phyloP scores from a whole-genome alignment of 148 eudicot species.

The Cornus kousa region DNA sequence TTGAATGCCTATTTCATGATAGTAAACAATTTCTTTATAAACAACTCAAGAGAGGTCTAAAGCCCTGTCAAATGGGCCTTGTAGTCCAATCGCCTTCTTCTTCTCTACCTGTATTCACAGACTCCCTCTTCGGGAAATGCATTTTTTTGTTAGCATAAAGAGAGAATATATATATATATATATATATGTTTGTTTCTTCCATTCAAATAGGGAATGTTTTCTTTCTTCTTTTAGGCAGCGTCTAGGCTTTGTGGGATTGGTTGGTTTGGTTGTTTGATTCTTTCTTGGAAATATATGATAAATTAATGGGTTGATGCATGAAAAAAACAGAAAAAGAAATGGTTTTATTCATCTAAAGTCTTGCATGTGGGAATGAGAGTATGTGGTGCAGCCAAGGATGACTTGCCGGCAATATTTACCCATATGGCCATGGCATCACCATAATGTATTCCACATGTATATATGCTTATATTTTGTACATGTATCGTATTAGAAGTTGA shows the following conservation, averaged over 20 bases:
- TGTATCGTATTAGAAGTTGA: neutral
- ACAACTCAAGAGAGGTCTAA: neutral
- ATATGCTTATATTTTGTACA: too few species aligned
- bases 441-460: too few species aligned
- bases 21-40: constrained; percentile 4
- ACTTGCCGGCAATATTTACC: constrained; percentile 38
- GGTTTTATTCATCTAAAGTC: constrained; percentile 28
- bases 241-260: too few species aligned
- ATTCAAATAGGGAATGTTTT: constrained; percentile 13
- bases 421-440: too few species aligned
- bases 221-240: neutral
- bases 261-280: too few species aligned
- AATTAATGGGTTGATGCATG: neutral
- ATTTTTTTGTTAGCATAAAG: neutral
- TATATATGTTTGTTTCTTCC: neutral
- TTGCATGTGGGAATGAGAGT: constrained; percentile 48
- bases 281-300: neutral
- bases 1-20: neutral
- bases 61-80: constrained; percentile 11
- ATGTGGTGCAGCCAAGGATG: constrained; percentile 56
- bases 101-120: constrained; percentile 13
- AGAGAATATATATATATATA: neutral
- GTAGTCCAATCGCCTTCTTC: constrained; percentile 19
- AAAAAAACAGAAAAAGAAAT: neutral
- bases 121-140: neutral